Conservation (phyloP, 108 stramenopile species). For the Skeletonema marinoi region DNA sequence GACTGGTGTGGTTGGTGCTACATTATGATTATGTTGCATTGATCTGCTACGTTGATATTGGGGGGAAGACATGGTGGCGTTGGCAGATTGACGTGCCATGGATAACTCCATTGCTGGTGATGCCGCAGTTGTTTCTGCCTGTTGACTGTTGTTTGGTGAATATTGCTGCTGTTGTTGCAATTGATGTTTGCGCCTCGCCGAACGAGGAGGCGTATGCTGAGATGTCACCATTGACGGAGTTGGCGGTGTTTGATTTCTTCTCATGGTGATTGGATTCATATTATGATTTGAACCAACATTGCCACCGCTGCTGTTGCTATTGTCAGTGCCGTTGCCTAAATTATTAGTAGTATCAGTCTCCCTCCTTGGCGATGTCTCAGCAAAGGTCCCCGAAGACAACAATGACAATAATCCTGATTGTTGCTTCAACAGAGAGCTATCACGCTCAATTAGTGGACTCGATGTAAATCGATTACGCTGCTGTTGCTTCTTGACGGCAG, state of each 20-base stretch:
- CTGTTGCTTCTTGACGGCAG: background rate
- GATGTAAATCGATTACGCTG: slow-evolving; percentile 28
- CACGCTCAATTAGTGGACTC: slow-evolving; percentile 16
- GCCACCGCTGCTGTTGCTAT: background rate
- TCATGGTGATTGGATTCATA: background rate
- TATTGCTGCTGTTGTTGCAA: background rate
- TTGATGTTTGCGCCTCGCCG: background rate
- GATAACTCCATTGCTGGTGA: slow-evolving; percentile 28
- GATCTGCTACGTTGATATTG: too few relatives aligned
- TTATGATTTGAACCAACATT: background rate
- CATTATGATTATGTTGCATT: background rate
- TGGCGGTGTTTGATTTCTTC: background rate
- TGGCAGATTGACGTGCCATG: slow-evolving; percentile 18
- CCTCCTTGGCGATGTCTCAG: background rate
- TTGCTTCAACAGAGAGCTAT: slow-evolving; percentile 12
- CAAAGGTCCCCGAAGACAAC: slow-evolving; percentile 4
- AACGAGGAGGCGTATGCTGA: background rate
- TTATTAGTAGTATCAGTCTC: background rate
- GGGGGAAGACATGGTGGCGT: background rate
- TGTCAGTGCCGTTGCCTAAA: background rate
- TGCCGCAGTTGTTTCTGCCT: background rate
- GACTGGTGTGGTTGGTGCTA: background rate
- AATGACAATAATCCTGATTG: slow-evolving; percentile 22
- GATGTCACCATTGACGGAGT: background rate
- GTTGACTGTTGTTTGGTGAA: background rate